Evolutionary conservation across 176 grass and related monocot genomes (phyloP).

Genomic region (Aegilops sharonensis): DNA sequence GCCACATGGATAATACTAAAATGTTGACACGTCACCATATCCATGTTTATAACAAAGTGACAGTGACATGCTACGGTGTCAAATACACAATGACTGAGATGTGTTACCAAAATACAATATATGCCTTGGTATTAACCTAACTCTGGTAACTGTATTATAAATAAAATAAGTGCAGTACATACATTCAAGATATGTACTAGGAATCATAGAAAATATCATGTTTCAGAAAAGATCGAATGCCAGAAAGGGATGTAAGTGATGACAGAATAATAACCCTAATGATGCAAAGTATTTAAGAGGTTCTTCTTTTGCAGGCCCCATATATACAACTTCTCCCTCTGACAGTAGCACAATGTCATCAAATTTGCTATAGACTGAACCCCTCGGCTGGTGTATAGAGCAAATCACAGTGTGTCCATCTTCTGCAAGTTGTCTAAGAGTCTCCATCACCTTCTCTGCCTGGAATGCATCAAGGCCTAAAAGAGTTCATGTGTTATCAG

Average conservation of each 20-base stretch:
- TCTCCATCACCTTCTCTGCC: constrained; percentile 99
- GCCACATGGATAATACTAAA: background rate
- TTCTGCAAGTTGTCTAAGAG: constrained; percentile 85
- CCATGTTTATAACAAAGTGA: background rate
- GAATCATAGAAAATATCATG: constrained; percentile 15
- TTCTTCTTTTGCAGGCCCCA: constrained; percentile 89
- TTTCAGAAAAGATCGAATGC: background rate
- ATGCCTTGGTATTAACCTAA: background rate
- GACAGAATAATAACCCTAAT: constrained; percentile 63
- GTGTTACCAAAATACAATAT: background rate
- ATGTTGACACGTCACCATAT: background rate
- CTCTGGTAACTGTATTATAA: background rate
- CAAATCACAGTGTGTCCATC: constrained; percentile 95
- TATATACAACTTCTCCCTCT: constrained; percentile 79
- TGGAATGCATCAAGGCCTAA: constrained; percentile 97
- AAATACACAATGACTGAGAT: background rate
- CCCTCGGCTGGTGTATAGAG: constrained; percentile 91
- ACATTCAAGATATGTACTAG: constrained; percentile 1
- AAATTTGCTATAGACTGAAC: constrained; percentile 96
- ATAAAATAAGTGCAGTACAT: background rate
- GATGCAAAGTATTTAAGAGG: constrained; percentile 71
- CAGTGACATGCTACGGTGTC: background rate
- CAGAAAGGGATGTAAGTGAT: background rate
- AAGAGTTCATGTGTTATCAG: background rate
- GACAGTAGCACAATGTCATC: constrained; percentile 91